Conservation (phyloP, 108 stramenopile genomes). For the Stephanodiscus triporus region DNA sequence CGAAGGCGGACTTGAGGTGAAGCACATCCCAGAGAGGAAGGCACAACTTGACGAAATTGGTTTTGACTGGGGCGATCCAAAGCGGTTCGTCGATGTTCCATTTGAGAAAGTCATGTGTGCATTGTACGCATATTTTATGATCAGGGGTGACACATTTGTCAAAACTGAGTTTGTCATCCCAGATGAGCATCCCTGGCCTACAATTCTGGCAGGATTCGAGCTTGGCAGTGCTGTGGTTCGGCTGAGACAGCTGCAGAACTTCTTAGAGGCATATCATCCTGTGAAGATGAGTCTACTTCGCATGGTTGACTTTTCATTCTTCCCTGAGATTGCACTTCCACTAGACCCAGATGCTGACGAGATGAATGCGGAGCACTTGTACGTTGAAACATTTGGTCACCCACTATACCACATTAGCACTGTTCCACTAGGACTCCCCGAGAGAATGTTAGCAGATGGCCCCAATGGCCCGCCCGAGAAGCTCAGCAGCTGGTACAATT, state of each 20-base stretch:
- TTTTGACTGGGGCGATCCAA: constrained; percentile 91
- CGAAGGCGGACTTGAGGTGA: constrained; percentile 89
- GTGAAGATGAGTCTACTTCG: constrained; percentile 82
- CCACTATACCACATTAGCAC: constrained; percentile 78
- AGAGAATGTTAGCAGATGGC: constrained; percentile 77
- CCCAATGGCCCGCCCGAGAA: constrained; percentile 70
- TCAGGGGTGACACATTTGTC: constrained; percentile 89
- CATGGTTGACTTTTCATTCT: constrained; percentile 90
- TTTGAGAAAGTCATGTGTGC: constrained; percentile 92
- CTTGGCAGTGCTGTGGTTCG: constrained; percentile 80
- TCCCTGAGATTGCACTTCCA: constrained; percentile 74
- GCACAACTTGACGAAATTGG: constrained; percentile 78
- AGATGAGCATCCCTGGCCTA: constrained; percentile 92
- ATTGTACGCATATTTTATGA: constrained; percentile 78
- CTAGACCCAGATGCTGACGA: constrained; percentile 76
- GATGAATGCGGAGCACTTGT: constrained; percentile 61
- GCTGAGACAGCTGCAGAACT: constrained; percentile 79
- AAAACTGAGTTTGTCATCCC: constrained; percentile 86
- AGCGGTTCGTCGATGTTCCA: constrained; percentile 81
- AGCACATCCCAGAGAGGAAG: constrained; percentile 80
- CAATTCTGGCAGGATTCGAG: constrained; percentile 80
- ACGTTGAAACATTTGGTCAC: constrained; percentile 70
- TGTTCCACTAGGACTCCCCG: constrained; percentile 67
- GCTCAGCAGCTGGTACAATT: constrained; percentile 74
- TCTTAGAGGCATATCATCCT: constrained; percentile 86